Base-by-base conservation (phyloP, 352 stramenopile genomes). In the Phytophthora citricola region DNA sequence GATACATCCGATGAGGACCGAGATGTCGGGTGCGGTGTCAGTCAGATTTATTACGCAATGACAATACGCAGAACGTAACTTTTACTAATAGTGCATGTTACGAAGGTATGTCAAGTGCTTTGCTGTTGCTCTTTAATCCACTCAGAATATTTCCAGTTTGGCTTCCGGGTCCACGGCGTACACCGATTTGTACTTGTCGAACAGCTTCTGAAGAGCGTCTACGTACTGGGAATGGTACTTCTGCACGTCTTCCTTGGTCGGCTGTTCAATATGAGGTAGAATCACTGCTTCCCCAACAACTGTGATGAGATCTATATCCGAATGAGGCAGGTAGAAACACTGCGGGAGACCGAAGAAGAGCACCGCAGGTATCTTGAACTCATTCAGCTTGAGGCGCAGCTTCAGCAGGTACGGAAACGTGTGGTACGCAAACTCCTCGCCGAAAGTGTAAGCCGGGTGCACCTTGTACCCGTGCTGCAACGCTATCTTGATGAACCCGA, bases 401-500 rank as follows among this genome's bases (percentile, higher is more conserved):
- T 76, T 74, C 46, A 91, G 91, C 3, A 90, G 69, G 40, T 87
- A 90, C 50, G 93, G 83, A 20, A 97, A 73, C 32, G 95, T 90
- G 45, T 85, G 73, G 68, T 91, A 98, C 11, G 88, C 83, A 44
- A 87, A 63, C 50, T 90, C 85, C 63, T 98, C 93, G 12, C 92
- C 93, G 72, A 98, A 98, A 14, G 83, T 95, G 75, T 98, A 98
- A 1, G 82, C 87, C 3, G 93, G 90, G 44, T 88, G 70, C 20
- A 98, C 77, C 49, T 88, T 93, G 73, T 95, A 97, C 22, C 94
- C 93, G 66, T 92, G 73, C 66, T 98, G 82, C 10, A 98, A 74
- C 36, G 81, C 92, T 24, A 98, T 76, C 57, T 97, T 96, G 70
- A 98, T 86, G 75, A 98, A 98, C 6, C 95, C 95, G 34, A 90